Base-by-base conservation (phyloP, 306 rosid species). In the Cicer judaicum region DNA sequence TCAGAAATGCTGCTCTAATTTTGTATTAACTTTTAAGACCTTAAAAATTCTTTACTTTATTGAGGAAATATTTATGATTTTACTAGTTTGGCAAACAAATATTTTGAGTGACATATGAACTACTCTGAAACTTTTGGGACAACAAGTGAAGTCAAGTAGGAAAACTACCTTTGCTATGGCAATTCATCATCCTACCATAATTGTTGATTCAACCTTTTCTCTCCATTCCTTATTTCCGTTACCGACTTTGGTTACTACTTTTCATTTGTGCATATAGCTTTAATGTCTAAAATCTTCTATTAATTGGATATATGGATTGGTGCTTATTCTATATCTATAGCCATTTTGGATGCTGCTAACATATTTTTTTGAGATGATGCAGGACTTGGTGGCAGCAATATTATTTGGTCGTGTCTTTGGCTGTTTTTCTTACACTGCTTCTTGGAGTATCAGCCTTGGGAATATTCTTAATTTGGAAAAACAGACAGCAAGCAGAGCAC, bases 321-420 rank as follows among this genome's bases (percentile, higher is more conserved):
- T 54, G 19, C 6, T 78, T 67, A 49, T 66, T 48, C 53, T 14
- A 64, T 70, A 62, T 29, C 34, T 29, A 3, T 29, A 43, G 34
- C 47, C 65, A 42, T 72, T 50, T 46, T 60, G 55, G 2, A 43
- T 70, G 55, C 40, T 44, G n/a, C 15, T 40, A 52, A 62, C 75
- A 40, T 49, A 3, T 48, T 61, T 50, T 85, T 62, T 67, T 61
- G 19, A 79, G 50, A 49, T 80, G 79, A 68, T 71, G 79, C 90
- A 92, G 99, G 90, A 86, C 84, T 68, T 78, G 87, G 92, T 81
- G 96, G 99, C 87, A 78, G 75, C 83, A 78, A 67, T 68, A 78
- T 69, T 63, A 82, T 77, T 24, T 68, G 84, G 73, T 78, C 53
- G 87, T 78, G 64, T 77, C 74, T 15, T 70, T 87, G 48, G 86